phyloP scores from a whole-genome alignment of 306 rosid genomes.

The Betula pendula region DNA sequence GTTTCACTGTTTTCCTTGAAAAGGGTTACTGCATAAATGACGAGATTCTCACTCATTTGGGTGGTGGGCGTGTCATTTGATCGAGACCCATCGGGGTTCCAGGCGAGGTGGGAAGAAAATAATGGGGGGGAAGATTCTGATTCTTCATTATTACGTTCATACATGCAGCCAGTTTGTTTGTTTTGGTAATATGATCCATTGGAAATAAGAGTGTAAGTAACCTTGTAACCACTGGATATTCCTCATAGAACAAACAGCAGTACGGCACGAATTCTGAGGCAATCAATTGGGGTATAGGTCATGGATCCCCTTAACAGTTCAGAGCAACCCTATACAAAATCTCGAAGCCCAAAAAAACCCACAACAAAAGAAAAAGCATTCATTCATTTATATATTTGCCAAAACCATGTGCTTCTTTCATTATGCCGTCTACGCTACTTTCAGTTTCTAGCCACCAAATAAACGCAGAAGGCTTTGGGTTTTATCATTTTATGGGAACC shows the following conservation, averaged over 20 bases:
- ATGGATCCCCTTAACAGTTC: constrained; percentile 24
- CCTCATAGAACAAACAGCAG: neutral
- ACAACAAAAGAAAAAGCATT: neutral
- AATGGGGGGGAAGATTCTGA: constrained; percentile 16
- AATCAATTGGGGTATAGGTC: neutral
- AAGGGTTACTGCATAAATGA: neutral
- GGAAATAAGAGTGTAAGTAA: constrained; percentile 7
- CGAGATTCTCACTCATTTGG: neutral
- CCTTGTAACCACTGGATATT: constrained; percentile 24
- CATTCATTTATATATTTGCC: constrained; percentile 20
- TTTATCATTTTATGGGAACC: neutral
- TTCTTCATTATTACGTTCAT: neutral
- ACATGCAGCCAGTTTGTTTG: neutral
- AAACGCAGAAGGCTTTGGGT: constrained; percentile 8
- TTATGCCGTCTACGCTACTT: constrained; percentile 8
- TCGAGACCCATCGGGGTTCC: constrained; percentile 36
- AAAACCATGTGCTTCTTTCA: constrained; percentile 6
- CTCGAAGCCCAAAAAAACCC: neutral
- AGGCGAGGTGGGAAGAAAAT: constrained; percentile 16
- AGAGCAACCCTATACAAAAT: no score
- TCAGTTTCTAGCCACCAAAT: constrained; percentile 26
- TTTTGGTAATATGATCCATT: constrained; percentile 19
- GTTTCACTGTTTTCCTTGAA: no score
- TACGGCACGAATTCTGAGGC: constrained; percentile 7
- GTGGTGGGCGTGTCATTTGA: constrained; percentile 31